Conservation (phyloP, 2,329 filamentous ascomycete genomes). For the Curvularia hawaiiensis region DNA sequence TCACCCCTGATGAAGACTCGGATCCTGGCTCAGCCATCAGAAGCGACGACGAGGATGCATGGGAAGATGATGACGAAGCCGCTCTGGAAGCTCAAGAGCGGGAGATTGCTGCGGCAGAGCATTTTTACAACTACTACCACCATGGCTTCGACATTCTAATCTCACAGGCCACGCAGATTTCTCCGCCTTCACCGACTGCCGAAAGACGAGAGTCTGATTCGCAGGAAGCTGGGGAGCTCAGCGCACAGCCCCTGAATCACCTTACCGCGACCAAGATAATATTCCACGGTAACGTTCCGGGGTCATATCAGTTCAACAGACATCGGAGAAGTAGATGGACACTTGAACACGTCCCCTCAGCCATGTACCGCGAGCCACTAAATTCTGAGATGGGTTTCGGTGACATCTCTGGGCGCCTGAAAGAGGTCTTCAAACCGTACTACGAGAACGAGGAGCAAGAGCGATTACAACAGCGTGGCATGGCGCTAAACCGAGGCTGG, state of each 20-base stretch:
- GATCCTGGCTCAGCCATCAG: constrained; percentile 41
- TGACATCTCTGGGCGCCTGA: constrained; percentile 68
- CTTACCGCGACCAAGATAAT: constrained; percentile 91
- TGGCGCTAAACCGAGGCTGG: constrained; percentile 91
- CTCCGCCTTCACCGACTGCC: constrained; percentile 59
- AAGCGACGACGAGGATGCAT: constrained; percentile 51
- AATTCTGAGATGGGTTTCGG: constrained; percentile 72
- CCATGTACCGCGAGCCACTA: constrained; percentile 54
- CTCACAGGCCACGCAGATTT: constrained; percentile 68
- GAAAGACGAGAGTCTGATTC: constrained; percentile 53
- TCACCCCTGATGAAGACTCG: constrained; percentile 42
- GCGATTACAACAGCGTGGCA: constrained; percentile 61
- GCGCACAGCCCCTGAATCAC: constrained; percentile 58
- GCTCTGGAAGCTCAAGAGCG: constrained; percentile 65
- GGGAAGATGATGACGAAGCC: constrained; percentile 51
- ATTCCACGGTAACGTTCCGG: constrained; percentile 91
- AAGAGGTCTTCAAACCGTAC: constrained; percentile 70
- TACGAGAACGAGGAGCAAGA: constrained; percentile 64
- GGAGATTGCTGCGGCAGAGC: constrained; percentile 67
- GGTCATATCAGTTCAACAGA: constrained; percentile 95
- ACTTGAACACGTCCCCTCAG: constrained; percentile 58
- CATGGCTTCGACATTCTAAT: constrained; percentile 93
- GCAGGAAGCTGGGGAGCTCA: constrained; percentile 32
- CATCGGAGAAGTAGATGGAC: constrained; percentile 90
- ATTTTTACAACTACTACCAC: constrained; percentile 96